Evolutionary conservation across 371 early-diverging fungal genomes (phyloP).

Genomic region (Mucor circinelloides): DNA sequence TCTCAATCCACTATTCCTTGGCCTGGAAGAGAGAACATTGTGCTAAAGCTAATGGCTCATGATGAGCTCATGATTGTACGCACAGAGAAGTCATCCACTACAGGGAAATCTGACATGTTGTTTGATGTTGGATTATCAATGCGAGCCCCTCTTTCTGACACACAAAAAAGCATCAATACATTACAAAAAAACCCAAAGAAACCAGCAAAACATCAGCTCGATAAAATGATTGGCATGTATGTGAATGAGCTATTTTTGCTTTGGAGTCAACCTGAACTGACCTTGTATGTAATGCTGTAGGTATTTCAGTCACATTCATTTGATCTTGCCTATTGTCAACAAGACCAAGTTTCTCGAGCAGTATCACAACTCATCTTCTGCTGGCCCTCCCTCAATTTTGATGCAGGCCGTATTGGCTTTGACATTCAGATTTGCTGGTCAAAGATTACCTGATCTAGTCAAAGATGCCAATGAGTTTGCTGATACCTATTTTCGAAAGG

Average conservation of each 20-base stretch:
- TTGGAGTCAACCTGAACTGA: conserved; percentile 38
- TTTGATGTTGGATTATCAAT: conserved; percentile 42
- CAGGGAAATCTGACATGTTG: conserved; percentile 19
- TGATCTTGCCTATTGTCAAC: conserved; percentile 57
- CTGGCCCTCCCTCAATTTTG: conserved; percentile 35
- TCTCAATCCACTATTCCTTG: conserved; percentile 31
- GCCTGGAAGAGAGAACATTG: conserved; percentile 45
- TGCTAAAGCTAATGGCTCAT: conserved; percentile 40
- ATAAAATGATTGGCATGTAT: conserved; percentile 21
- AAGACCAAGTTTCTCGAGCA: conserved; percentile 49
- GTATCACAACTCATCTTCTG: conserved; percentile 18
- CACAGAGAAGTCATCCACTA: conserved; percentile 16
- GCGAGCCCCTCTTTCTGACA: background rate
- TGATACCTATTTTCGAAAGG: conserved; percentile 35
- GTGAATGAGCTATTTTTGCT: conserved; percentile 5
- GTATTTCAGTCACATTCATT: conserved; percentile 58
- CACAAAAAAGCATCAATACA: background rate
- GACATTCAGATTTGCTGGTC: conserved; percentile 41
- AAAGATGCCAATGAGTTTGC: conserved; percentile 35
- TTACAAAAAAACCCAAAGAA: background rate
- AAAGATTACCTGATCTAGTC: conserved; percentile 22
- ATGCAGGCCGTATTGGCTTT: conserved; percentile 55
- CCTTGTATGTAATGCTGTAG: conserved; percentile 53
- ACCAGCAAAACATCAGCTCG: conserved; percentile 16
- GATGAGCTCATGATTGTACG: conserved; percentile 48